phyloP scores from a whole-genome alignment of 768 basidiomycete species.

The Boletus insuetus region DNA sequence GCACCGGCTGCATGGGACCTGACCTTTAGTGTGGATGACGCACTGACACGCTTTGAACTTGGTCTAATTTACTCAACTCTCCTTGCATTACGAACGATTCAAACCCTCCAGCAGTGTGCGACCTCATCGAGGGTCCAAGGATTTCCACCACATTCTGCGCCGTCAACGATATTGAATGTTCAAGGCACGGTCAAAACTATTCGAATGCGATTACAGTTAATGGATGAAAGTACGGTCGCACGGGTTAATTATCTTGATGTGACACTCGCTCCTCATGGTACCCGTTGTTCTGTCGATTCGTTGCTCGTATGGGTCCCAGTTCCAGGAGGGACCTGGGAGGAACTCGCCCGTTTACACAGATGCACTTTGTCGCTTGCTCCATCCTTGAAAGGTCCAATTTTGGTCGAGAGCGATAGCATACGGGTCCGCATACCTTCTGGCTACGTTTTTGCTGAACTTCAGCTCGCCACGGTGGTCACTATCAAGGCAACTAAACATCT shows the following conservation, averaged over 20 bases:
- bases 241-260: constrained; percentile 31
- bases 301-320: constrained; percentile 59
- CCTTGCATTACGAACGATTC: constrained; percentile 55
- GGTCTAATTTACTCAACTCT: constrained; percentile 69
- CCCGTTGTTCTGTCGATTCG: constrained; percentile 39
- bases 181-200: constrained; percentile 40
- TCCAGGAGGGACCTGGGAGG: constrained; percentile 62
- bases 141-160: constrained; percentile 17
- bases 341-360: constrained; percentile 58
- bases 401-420: constrained; percentile 58
- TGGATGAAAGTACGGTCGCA: constrained; percentile 45
- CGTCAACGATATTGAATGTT: constrained; percentile 22
- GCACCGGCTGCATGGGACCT: constrained; percentile 37
- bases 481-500: constrained; percentile 77
- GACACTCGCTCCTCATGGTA: constrained; percentile 12
- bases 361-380: constrained; percentile 43
- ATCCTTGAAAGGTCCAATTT: constrained; percentile 38
- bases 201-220: constrained; percentile 48
- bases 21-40: constrained; percentile 48
- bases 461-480: constrained; percentile 65
- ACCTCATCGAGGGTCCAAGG: constrained; percentile 14
- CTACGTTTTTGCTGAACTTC: constrained; percentile 71
- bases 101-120: constrained; percentile 34
- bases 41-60: constrained; percentile 54
- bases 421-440: constrained; percentile 79